Base-by-base conservation (phyloP, 257 asterid species). In the Solanum commersonii region DNA sequence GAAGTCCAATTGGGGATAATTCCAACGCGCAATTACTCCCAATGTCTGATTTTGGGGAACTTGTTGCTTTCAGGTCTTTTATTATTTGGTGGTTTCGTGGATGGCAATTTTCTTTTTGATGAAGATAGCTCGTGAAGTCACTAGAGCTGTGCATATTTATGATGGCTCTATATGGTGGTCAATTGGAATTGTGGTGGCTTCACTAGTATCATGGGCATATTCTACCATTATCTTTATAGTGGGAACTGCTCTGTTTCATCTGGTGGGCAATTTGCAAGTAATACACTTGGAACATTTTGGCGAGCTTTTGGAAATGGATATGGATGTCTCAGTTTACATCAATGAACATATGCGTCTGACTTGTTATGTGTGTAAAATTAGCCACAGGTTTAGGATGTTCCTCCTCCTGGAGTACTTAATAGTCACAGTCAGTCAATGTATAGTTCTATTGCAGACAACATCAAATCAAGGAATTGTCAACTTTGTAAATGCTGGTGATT, bases 401-500 rank as follows among this genome's bases (percentile, higher is more conserved):
- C 96, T 96, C 87, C 96, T 96, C 20, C 87, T 95, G 88, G 97
- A 96, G 90, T 96, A 95, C 92, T 86, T 95, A 27, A 76, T 91
- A 79, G 89, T 96, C 90, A 91, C 98, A 31, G 96, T 93, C 77
- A 91, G 95, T 90, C 99, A 95, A 87, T 90, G 94, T 91, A 87
- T 91, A 87, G 83, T 98, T 7, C 91, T 96, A 38, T 84, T 96
- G 90, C 95, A 93, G 90, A 91, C 98, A 86, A 94, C 97, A 13
- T 93, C 90, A 90, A 95, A 96, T 91, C 95, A 88, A 86, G 90
- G 96, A 68, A 90, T 93, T 76, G 92, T 95, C 89, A 96, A 93
- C 90, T 83, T 94, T 87, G 87, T 96, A 83, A 96, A 96, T 89
- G 98, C 93, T 85, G 98, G 98, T 34, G 98, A 96, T 93, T 96